Evolutionary conservation across 2,329 filamentous ascomycete genomes (phyloP).

Genomic region (Aquanectria penicillioides): DNA sequence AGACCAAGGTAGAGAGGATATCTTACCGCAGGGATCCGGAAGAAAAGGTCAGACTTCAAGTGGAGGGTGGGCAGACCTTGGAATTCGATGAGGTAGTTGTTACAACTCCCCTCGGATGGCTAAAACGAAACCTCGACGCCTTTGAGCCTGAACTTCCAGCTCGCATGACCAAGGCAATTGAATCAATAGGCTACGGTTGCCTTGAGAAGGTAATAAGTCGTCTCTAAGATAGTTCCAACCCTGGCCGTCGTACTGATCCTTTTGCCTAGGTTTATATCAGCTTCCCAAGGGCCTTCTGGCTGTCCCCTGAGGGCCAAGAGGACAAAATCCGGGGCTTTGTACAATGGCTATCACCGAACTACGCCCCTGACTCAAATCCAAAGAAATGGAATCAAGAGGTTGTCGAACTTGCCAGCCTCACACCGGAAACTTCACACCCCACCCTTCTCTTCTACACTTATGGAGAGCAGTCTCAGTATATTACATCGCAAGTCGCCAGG

Average conservation of each 20-base stretch:
- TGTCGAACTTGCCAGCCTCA: slow-evolving; percentile 78
- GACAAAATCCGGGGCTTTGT: slow-evolving; percentile 71
- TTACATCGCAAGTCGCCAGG: slow-evolving; percentile 58
- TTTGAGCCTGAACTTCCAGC: slow-evolving; percentile 70
- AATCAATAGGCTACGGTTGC: slow-evolving; percentile 74
- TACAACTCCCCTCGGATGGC: slow-evolving; percentile 75
- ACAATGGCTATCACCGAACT: slow-evolving; percentile 78
- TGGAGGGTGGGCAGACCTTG: slow-evolving; percentile 55
- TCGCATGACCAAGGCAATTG: slow-evolving; percentile 68
- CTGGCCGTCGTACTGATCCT: too few species aligned
- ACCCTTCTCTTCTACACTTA: slow-evolving; percentile 87
- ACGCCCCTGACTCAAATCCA: slow-evolving; percentile 70
- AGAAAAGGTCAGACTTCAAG: slow-evolving; percentile 55
- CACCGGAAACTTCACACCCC: slow-evolving; percentile 69
- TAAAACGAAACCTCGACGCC: slow-evolving; percentile 67
- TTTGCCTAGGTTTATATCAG: slow-evolving; percentile 67
- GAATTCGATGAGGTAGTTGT: slow-evolving; percentile 75
- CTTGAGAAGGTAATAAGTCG: slow-evolving; percentile 78
- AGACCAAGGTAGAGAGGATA: slow-evolving; percentile 59
- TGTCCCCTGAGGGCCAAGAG: slow-evolving; percentile 50
- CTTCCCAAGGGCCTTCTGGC: slow-evolving; percentile 83
- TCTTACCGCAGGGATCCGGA: slow-evolving; percentile 38
- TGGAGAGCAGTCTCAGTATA: slow-evolving; percentile 67
- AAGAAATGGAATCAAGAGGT: slow-evolving; percentile 78
- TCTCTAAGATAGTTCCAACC: too few species aligned